phyloP scores from a whole-genome alignment of 352 stramenopile species.

The Globisporangium emineosum region DNA sequence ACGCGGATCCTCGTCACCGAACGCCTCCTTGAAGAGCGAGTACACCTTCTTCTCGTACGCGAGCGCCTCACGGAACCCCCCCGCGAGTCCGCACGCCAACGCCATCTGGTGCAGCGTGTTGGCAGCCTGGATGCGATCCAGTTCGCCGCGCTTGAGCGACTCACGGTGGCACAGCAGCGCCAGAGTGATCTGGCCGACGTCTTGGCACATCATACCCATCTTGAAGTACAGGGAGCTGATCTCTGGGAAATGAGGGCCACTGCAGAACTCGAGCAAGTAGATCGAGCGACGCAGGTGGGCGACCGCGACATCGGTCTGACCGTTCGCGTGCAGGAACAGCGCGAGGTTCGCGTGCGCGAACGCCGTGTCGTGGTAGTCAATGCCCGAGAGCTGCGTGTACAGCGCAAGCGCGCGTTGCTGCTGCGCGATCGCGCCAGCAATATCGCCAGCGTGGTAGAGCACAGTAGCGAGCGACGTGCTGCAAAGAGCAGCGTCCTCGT shows the following conservation, averaged over 20 bases:
- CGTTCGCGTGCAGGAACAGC: constrained; percentile 88
- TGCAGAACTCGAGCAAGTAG: constrained; percentile 93
- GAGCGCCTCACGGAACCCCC: constrained; percentile 83
- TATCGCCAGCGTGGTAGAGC: constrained; percentile 90
- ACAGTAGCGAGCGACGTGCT: constrained; percentile 91
- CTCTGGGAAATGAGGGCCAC: constrained; percentile 87
- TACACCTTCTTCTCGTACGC: constrained; percentile 90
- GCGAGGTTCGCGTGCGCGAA: constrained; percentile 90
- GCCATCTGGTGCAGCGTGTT: constrained; percentile 89
- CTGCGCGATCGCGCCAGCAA: constrained; percentile 84
- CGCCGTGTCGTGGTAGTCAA: constrained; percentile 92
- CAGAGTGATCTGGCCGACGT: constrained; percentile 81
- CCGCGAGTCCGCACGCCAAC: constrained; percentile 70
- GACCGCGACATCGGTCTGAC: constrained; percentile 82
- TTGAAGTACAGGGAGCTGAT: constrained; percentile 92
- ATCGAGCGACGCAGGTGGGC: constrained; percentile 89
- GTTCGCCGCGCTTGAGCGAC: constrained; percentile 81
- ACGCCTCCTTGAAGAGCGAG: constrained; percentile 75
- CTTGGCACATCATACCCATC: constrained; percentile 93
- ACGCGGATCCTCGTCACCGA: constrained; percentile 76
- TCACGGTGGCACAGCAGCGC: constrained; percentile 89
- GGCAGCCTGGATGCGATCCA: constrained; percentile 82
- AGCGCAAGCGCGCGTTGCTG: constrained; percentile 90
- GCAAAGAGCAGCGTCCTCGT: constrained; percentile 92
- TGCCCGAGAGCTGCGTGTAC: constrained; percentile 89